phyloP scores from a whole-genome alignment of 768 basidiomycete genomes.

The Russula ochroleuca region DNA sequence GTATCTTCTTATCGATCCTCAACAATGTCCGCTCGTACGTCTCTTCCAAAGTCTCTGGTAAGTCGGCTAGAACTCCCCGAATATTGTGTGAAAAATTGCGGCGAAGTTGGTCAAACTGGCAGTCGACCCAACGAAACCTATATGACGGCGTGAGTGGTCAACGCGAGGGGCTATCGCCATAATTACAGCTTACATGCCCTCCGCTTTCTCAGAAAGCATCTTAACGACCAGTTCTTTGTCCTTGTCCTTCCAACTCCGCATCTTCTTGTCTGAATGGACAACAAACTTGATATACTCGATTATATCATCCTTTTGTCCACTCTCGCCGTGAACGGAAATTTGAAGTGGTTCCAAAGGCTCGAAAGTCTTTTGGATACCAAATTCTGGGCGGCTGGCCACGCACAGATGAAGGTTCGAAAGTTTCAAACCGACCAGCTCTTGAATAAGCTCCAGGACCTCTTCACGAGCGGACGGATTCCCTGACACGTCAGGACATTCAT shows the following conservation, averaged over 20 bases:
- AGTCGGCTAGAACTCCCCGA: not conserved
- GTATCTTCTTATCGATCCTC: not conserved
- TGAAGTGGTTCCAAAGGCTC: not conserved
- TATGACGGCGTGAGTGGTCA: not conserved
- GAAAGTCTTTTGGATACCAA: not conserved
- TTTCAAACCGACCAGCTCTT: not conserved
- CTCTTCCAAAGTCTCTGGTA: constrained; percentile 10
- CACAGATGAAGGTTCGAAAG: constrained; percentile 4
- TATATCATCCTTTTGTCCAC: not conserved
- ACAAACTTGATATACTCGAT: not conserved
- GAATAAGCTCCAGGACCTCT: not conserved
- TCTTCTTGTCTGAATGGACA: not conserved
- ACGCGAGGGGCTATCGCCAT: too few relatives aligned
- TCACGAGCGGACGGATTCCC: not conserved
- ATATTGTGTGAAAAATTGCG: not conserved
- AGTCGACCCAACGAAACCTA: constrained; percentile 19
- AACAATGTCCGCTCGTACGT: constrained; percentile 1
- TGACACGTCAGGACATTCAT: not conserved
- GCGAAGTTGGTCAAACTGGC: constrained; percentile 10
- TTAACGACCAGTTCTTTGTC: constrained; percentile 5
- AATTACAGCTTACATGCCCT: constrained; percentile 14
- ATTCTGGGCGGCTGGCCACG: constrained; percentile 2
- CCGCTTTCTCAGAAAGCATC: constrained; percentile 6
- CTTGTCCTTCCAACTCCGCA: constrained; percentile 10
- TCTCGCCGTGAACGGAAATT: constrained; percentile 1